phyloP scores from a whole-genome alignment of 192 early-diverging fungal genomes.

The Coemansia javaensis region DNA sequence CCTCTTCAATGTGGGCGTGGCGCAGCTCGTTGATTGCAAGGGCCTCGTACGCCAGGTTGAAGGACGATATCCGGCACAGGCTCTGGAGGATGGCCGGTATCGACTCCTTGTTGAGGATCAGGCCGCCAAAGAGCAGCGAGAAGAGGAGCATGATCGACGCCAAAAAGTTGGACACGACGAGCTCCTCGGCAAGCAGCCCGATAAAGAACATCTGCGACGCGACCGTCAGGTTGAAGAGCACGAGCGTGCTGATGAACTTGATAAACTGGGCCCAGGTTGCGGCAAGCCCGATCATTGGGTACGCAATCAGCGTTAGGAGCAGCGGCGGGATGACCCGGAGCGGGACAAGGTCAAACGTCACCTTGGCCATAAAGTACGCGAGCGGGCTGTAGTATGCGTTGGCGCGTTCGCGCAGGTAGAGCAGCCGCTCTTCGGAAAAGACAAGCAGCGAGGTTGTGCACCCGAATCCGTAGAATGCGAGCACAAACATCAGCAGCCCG shows the following conservation, averaged over 20 bases:
- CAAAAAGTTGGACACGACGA: slow-evolving; percentile 70
- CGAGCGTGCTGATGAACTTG: slow-evolving; percentile 70
- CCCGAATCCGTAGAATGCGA: slow-evolving; percentile 54
- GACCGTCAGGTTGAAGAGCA: slow-evolving; percentile 75
- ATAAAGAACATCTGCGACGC: slow-evolving; percentile 73
- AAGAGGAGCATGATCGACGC: slow-evolving; percentile 80
- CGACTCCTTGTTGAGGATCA: slow-evolving; percentile 83
- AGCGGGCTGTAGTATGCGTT: slow-evolving; percentile 58
- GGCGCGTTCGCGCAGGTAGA: slow-evolving; percentile 59
- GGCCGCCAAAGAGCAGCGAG: slow-evolving; percentile 85
- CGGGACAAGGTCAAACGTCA: slow-evolving; percentile 59
- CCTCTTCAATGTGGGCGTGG: slow-evolving; percentile 70
- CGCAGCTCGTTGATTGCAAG: slow-evolving; percentile 86
- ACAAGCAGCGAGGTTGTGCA: slow-evolving; percentile 51
- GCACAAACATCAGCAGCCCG: slow-evolving; percentile 45
- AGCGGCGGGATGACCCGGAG: slow-evolving; percentile 76
- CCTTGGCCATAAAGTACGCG: slow-evolving; percentile 60
- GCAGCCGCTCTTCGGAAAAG: slow-evolving; percentile 44
- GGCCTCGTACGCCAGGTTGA: slow-evolving; percentile 87
- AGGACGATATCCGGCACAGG: slow-evolving; percentile 63
- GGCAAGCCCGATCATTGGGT: slow-evolving; percentile 79
- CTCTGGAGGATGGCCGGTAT: slow-evolving; percentile 65
- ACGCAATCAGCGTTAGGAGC: slow-evolving; percentile 75
- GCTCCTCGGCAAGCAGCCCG: slow-evolving; percentile 67
- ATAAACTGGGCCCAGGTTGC: slow-evolving; percentile 58